Evolutionary conservation across 768 basidiomycete genomes (phyloP).

Genomic region (Tubosaeta sp.): DNA sequence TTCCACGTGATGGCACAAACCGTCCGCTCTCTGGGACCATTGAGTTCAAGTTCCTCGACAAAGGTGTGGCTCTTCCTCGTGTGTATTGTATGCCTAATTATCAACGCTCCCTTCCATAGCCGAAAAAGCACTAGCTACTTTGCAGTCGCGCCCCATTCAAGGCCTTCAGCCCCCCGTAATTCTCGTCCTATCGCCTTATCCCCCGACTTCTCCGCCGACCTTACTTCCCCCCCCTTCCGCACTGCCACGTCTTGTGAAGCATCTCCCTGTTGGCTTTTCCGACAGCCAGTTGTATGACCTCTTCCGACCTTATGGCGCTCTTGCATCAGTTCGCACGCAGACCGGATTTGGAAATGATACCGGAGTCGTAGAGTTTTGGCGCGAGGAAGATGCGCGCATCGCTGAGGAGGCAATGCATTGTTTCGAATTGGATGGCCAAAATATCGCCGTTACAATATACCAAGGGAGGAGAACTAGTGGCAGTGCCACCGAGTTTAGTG

Average conservation of each 20-base stretch:
- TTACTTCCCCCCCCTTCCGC: slow-evolving; percentile 74
- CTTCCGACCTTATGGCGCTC: slow-evolving; percentile 79
- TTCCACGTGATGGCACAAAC: slow-evolving; percentile 54
- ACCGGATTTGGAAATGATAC: slow-evolving; percentile 75
- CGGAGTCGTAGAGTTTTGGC: slow-evolving; percentile 81
- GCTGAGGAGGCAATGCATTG: slow-evolving; percentile 84
- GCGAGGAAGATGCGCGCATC: slow-evolving; percentile 74
- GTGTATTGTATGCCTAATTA: slow-evolving; percentile 4
- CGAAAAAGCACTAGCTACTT: slow-evolving; percentile 82
- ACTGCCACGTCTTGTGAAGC: slow-evolving; percentile 77
- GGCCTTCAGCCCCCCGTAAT: slow-evolving; percentile 53
- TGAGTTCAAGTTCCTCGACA: slow-evolving; percentile 79
- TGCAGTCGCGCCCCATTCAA: slow-evolving; percentile 72
- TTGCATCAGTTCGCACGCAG: slow-evolving; percentile 71
- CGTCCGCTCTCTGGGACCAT: slow-evolving; percentile 65
- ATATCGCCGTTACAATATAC: slow-evolving; percentile 79
- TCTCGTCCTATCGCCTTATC: slow-evolving; percentile 78
- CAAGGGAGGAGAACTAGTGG: slow-evolving; percentile 59
- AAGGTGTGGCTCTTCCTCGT: slow-evolving; percentile 48
- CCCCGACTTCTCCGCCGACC: slow-evolving; percentile 72
- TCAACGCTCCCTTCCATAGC: slow-evolving; percentile 40
- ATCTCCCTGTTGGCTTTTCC: slow-evolving; percentile 64
- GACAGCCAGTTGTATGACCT: slow-evolving; percentile 80
- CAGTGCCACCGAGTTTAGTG: slow-evolving; percentile 61
- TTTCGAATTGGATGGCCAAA: slow-evolving; percentile 76